Base-by-base conservation (phyloP, 768 basidiomycete genomes). In the Amylocystis lapponica region DNA sequence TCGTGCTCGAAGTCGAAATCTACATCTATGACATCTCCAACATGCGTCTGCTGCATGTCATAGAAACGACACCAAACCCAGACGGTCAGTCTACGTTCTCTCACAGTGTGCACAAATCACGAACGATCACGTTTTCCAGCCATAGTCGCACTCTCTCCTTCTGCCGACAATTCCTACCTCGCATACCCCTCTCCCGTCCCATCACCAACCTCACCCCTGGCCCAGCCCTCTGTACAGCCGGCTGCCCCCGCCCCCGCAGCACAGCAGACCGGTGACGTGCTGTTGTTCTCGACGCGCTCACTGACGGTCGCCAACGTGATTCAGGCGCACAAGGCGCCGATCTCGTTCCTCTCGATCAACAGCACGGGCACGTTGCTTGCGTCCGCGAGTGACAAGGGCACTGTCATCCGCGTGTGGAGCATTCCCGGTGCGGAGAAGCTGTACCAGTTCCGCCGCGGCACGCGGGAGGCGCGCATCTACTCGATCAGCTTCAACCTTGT, bases 11-110 rank as follows among this genome's bases (percentile, higher is more conserved):
- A 61, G 78, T 78, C n/a, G 94, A 97, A 64, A 97, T 99, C 35
- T 99, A 99, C 69, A 92, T 97, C 38, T 98, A 98, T 59, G 96
- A 99, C 61, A 98, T 98, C 56, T 89, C 86, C 36, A 99, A 97
- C 53, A 98, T 99, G 96, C 84, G 93, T 45, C 75, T 99, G 21
- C 67, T 96, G 29, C 95, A 98, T 63, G 95, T 97, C 30, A 94
- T 98, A 34, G 96, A 99, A 69, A 98, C 96, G 0, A 84, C 88
- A 7, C 80, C 90, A 0, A 99, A 99, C 61, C 92, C 95, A 2
- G 86, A 96, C 58, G 94, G 94, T 46, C 64, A 52, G 65, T 61
- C 3, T 12, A 30, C 26, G 27, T 38, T 44, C 20, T 36, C 9
- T 5, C 37, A 27, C n/a, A 8, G 23, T 29, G 7, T 45, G 22